Evolutionary conservation across 768 basidiomycete species (phyloP), one percentile per base, ranked within the genome.

Genomic region (Termitomyces eurrhizus): DNA sequence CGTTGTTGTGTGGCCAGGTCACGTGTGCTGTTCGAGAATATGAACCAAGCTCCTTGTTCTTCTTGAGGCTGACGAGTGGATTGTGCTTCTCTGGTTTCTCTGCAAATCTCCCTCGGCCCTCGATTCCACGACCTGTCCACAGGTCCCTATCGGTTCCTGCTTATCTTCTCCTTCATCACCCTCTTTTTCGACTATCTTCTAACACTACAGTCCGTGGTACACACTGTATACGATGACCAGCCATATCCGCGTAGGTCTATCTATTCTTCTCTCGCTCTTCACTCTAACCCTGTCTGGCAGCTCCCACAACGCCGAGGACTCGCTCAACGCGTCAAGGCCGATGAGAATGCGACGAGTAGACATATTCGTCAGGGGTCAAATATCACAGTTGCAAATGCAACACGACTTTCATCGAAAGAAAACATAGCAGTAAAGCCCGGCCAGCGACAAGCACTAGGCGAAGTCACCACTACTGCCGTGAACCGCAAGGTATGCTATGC

Each of bases 401-500:
- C 81, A 59, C 84, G 87, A 56, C 75, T 82, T 64, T 67, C 80
- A 51, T 72, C 78, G 36, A 81, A 82, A 69, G 79, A 82, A n/a
- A 39, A 54, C 59, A 76, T 75, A 62, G 72, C 67, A 39, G 73
- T 78, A 65, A 93, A 92, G 79, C 77, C 76, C 37, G 80, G 77
- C 46, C 75, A 79, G 70, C 83, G 93, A 65, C 80, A 88, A 36
- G 92, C 87, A 44, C 80, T 95, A 53, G 84, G 86, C 60, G 93
- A 94, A 75, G 92, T 95, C 64, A 89, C 89, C 49, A 87, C 83
- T 54, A 83, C 83, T 62, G 86, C 88, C 58, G 83, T 91, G 55
- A 92, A 91, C 73, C 84, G 86, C 71, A 92, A 89, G 78, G 90
- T 89, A 68, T 18, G 52, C 54, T 89, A 68, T 18, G 52, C 54